These are phyloP conservation scores for Aciculosporium take DNA, from an alignment of 2,329 filamentous ascomycete genomes.

Conservation along the genomic window DNA sequence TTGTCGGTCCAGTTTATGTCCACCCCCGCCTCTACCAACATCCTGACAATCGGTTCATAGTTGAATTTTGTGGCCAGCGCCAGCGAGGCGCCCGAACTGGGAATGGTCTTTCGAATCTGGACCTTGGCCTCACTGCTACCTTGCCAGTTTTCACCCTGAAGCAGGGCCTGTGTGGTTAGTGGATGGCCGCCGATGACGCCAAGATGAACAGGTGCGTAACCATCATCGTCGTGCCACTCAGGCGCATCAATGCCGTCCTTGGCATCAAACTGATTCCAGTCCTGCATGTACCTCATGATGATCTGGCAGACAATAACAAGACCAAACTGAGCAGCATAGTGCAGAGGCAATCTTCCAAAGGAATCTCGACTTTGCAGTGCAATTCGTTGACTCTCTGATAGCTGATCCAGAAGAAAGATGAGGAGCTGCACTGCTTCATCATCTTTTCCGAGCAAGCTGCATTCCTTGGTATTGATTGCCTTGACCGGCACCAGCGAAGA, in stretches of 20 bases:
- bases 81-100: slow-evolving; percentile 76
- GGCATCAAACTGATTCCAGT: slow-evolving; percentile 77
- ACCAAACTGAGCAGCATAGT: slow-evolving; percentile 90
- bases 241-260: slow-evolving; percentile 73
- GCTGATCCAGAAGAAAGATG: slow-evolving; percentile 46
- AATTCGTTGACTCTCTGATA: slow-evolving; percentile 51
- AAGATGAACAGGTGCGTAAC: slow-evolving; percentile 79
- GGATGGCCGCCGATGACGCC: slow-evolving; percentile 85
- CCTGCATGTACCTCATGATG: slow-evolving; percentile 76
- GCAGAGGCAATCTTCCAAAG: slow-evolving; percentile 71
- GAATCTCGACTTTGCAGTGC: slow-evolving; percentile 59
- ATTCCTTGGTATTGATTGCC: slow-evolving; percentile 51
- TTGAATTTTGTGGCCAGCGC: slow-evolving; percentile 81
- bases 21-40: slow-evolving; percentile 79
- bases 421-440: slow-evolving; percentile 64
- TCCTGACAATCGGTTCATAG: slow-evolving; percentile 67
- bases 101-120: slow-evolving; percentile 52
- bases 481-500: slow-evolving; percentile 48
- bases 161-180: slow-evolving; percentile 65
- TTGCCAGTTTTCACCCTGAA: slow-evolving; percentile 68
- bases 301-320: slow-evolving; percentile 82
- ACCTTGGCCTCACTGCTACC: slow-evolving; percentile 47
- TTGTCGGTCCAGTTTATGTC: slow-evolving; percentile 90
- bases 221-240: slow-evolving; percentile 85
- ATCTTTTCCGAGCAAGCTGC: slow-evolving; percentile 48